Evolutionary conservation across 805 yeast species (phyloP), one percentile per base, ranked within the genome.

Genomic region (Debaryomyces hansenii): DNA sequence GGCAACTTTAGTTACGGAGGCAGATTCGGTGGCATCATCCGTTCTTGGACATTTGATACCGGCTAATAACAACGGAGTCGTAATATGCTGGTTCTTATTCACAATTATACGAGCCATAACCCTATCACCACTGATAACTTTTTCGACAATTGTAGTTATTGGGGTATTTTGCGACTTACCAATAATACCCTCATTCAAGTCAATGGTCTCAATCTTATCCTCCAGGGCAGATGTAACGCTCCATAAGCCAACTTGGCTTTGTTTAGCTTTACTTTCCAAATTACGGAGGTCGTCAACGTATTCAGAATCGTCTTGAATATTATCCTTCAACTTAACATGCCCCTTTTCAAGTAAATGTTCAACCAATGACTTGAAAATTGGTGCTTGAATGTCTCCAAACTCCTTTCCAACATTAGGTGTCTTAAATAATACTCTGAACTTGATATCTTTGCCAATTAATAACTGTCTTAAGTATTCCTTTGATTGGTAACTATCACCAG

Each of bases 51-150:
- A 62, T 54, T 80, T 79, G 49, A 87, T 67, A 39, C 96, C 96
- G 2, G 94, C 94, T 51, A 89, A 67, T 34, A 84, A 61, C 27
- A 85, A 77, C 9, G 85, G 83, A 24, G 82, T 70, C 24, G 79
- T 75, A 36, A 75, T 78, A 49, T 87, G 94, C 35, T 65, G 64
- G n/a, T 66, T 64, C 40, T 72, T 66, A 47, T 69, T 71, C 27
- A 80, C 66, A 45, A 82, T 52, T 10, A 82, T 62, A 35, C 95
- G 78, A 10, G 80, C 78, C 33, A 84, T 69, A n/a, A 88, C 64
- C 40, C 96, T 71, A 66, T 89, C 96, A 41, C 96, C 96, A 51
- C 84, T 71, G 48, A 87, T 74, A 28, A 85, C 94, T 56, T 78
- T 82, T 65, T 89, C 96, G 20, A 89, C 84, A 46, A 89, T 77